Base-by-base conservation (phyloP, 2,329 filamentous ascomycete species). In the Neophaeococcomyces mojaviensis region DNA sequence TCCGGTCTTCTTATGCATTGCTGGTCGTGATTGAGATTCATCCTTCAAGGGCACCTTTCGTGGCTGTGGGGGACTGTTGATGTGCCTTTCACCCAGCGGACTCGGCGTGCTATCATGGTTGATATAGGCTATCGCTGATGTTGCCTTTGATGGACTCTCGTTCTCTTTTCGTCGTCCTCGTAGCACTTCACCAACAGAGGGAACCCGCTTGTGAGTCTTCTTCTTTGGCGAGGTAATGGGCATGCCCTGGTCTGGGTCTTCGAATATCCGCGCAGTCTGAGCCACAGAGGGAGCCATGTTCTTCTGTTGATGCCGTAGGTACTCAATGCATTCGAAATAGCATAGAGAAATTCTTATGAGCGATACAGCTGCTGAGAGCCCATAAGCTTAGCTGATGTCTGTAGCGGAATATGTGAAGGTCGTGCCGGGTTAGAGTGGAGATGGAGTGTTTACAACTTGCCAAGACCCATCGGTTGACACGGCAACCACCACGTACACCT, bases 31-130 rank as follows among this genome's bases (percentile, higher is more conserved):
- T 16, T 39, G n/a, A 18, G 36, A 13, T 20, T 52, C 50, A 26
- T 55, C 52, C 43, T 55, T 56, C 30, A 53, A 44, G 15, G 56
- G 47, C 13, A 58, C 48, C 31, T 49, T 49, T 46, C 51, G 50
- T 12, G 53, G 47, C 19, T 41, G 53, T n/a, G 55, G 54, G 22
- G 55, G 55, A 37, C 55, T 57, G 48, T 58, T 58, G 48, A 58
- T 53, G 30, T 57, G 55, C 33, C 56, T 48, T 44, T 58, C 56
- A 9, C 56, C 53, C 1, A 58, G 49, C 32, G 56, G 55, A 34
- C 48, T 55, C 10, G 44, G 34, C 40, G 43, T 28, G 44, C 40
- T 16, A 31, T 39, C 9, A 6, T 24, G 24, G 26, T 46, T 46
- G 20, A 24, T 19, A 28, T 38, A 38, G 24, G 24, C 13, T 44